Conservation (phyloP, 768 basidiomycete genomes). For the Panus rudis region DNA sequence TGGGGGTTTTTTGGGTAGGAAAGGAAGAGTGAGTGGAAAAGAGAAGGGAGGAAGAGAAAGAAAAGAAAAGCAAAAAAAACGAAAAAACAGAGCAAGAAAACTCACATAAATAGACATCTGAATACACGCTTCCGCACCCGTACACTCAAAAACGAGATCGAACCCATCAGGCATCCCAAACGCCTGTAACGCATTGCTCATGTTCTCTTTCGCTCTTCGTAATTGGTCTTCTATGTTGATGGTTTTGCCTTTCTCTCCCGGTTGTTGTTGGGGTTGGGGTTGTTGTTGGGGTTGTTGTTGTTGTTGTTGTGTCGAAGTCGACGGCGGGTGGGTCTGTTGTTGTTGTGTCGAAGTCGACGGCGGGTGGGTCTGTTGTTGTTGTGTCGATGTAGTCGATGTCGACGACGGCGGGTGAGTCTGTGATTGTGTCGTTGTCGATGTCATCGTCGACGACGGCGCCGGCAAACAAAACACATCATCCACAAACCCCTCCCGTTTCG, state of each 20-base stretch:
- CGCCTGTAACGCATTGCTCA: constrained; percentile 40
- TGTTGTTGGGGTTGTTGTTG: too few relatives aligned
- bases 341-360: too few relatives aligned
- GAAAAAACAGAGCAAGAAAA: constrained; percentile 16
- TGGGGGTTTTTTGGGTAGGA: constrained; percentile 1
- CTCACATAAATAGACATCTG: constrained; percentile 87
- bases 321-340: too few relatives aligned
- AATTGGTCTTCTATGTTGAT: constrained; percentile 54
- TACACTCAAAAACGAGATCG: constrained; percentile 92
- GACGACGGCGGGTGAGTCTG: too few relatives aligned
- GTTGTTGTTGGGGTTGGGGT: constrained; percentile 17
- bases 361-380: too few relatives aligned
- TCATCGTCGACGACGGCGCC: too few relatives aligned
- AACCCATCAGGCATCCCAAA: constrained; percentile 72
- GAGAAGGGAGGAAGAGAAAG: constrained; percentile 6
- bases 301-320: too few relatives aligned
- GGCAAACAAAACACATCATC: constrained; percentile 65
- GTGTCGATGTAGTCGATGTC: too few relatives aligned
- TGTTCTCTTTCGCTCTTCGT: constrained; percentile 52
- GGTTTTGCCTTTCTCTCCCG: constrained; percentile 45
- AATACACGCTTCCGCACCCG: constrained; percentile 87
- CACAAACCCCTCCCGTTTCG: constrained; percentile 68
- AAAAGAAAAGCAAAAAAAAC: too few relatives aligned
- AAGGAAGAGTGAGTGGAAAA: neutral
- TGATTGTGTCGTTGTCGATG: too few relatives aligned